Conservation (phyloP, 2,329 filamentous ascomycete genomes). For the Talaromyces marneffei region DNA sequence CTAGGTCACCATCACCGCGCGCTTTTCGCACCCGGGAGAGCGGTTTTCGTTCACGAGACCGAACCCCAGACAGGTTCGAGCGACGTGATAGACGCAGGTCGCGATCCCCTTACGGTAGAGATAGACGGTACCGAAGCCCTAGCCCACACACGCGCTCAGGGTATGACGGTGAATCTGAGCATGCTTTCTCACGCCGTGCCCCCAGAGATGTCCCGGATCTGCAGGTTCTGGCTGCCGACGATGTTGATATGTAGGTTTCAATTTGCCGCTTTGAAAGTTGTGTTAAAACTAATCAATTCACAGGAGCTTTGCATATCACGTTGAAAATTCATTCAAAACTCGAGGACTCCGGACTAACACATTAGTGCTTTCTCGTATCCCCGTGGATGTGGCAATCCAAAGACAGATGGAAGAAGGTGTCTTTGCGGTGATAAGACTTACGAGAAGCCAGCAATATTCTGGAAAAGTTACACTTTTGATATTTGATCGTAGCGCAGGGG, state of each 20-base stretch:
- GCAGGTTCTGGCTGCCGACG: slow-evolving; percentile 75
- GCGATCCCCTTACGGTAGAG: slow-evolving; percentile 59
- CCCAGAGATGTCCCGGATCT: slow-evolving; percentile 79
- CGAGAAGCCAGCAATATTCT: slow-evolving; percentile 60
- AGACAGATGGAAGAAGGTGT: slow-evolving; percentile 86
- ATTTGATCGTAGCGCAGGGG: slow-evolving; percentile 73
- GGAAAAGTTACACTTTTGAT: slow-evolving; percentile 76
- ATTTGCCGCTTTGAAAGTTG: slow-evolving; percentile 11
- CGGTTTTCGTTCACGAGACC: slow-evolving; percentile 47
- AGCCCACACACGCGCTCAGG: slow-evolving; percentile 56
- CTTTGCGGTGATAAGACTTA: slow-evolving; percentile 72
- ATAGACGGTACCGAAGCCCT: slow-evolving; percentile 62
- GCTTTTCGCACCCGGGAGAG: slow-evolving; percentile 58
- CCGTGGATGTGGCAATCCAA: slow-evolving; percentile 72
- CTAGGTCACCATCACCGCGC: slow-evolving; percentile 55
- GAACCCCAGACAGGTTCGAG: slow-evolving; percentile 48
- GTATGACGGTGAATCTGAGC: slow-evolving; percentile 53
- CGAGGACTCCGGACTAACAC: slow-evolving; percentile 70
- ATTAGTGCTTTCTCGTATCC: slow-evolving; percentile 71
- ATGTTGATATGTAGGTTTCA: slow-evolving; percentile 54
- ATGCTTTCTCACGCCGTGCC: slow-evolving; percentile 68
- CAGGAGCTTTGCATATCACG: slow-evolving; percentile 74
- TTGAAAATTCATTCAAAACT: slow-evolving; percentile 68
- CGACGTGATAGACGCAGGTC: slow-evolving; percentile 58
- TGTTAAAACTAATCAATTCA: background rate